Evolutionary conservation across 2,329 filamentous ascomycete species (phyloP).

Genomic region (Hymenoscyphus albidus): DNA sequence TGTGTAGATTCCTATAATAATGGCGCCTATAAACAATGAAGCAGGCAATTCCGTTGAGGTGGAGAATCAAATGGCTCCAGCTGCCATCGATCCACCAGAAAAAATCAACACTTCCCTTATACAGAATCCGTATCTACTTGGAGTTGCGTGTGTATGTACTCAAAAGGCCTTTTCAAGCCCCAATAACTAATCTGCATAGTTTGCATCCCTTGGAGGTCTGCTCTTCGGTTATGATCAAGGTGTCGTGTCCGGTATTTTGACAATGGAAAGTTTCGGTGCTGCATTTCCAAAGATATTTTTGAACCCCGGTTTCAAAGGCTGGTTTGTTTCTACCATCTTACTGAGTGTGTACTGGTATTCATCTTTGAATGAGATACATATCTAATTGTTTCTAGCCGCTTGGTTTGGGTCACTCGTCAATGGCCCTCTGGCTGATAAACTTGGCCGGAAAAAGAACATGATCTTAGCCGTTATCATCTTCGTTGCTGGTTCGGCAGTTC

Average conservation of each 20-base stretch:
- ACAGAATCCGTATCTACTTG: neutral
- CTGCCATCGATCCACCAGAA: neutral
- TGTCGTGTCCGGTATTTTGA: conserved; percentile 44
- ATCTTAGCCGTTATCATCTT: conserved; percentile 34
- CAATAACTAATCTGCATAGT: conserved; percentile 28
- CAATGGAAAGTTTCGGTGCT: conserved; percentile 43
- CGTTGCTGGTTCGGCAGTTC: conserved; percentile 33
- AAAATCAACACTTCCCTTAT: neutral
- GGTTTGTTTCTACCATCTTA: conserved; percentile 49
- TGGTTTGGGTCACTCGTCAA: conserved; percentile 47
- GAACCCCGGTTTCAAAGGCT: conserved; percentile 47
- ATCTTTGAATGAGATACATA: neutral
- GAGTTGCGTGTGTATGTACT: neutral
- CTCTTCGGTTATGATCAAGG: conserved; percentile 47
- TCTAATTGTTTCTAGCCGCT: conserved; percentile 35
- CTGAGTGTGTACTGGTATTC: conserved; percentile 34
- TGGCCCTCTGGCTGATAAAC: conserved; percentile 35
- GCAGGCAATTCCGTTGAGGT: neutral
- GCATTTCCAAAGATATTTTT: conserved; percentile 39
- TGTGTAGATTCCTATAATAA: too few relatives aligned
- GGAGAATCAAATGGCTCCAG: neutral
- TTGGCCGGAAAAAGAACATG: conserved; percentile 34
- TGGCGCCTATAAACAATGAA: neutral
- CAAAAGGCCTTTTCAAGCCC: neutral
- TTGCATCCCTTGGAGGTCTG: conserved; percentile 41